Evolutionary conservation across 2,329 filamentous ascomycete genomes (phyloP), one percentile per base, ranked within the genome.

Genomic region (Alternaria consortialis): DNA sequence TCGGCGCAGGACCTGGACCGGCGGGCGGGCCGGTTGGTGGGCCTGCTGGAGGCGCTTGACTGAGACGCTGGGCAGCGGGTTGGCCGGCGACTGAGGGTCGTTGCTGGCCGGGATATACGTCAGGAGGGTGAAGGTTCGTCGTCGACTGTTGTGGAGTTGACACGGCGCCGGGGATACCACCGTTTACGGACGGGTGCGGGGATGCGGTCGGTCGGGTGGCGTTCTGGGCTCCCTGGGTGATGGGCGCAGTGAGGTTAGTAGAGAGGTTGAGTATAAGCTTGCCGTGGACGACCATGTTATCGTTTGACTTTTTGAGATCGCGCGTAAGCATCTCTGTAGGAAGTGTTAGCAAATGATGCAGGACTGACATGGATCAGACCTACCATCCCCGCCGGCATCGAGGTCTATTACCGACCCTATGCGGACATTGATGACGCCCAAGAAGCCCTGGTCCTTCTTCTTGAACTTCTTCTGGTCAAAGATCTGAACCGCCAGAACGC

Each of bases 401-500:
- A 99, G 84, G 77, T 97, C 94, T 71, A 99, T 93, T 39, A 95
- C 91, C 84, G 96, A 94, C 72, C 95, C 95, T 69, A 99, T 91
- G 60, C 94, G 90, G 72, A 99, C 91, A 79, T 99, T 99, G 76
- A 99, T 97, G 56, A 99, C 95, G 59, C 95, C 95, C 7, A 99
- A 85, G 77, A 99, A 99, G 8, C 95, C 95, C 79, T 99, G 95
- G 73, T 99, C 95, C 93, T 98, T 99, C 88, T 99, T 99, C 86
- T 99, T 99, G 84, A 99, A 99, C 83, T 99, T 99, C 85, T 97
- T 97, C 82, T 99, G 95, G 81, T 99, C 95, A 78, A 99, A 99
- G 56, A 99, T 97, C 78, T 99, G 95, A 47, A 99, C 94, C 7
- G 95, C 95, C 48, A 99, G 86, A 75, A 99, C 97, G 79, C 94